Evolutionary conservation across 1,139 yeast genomes (phyloP).

Genomic region (Meyerozyma athensensis): DNA sequence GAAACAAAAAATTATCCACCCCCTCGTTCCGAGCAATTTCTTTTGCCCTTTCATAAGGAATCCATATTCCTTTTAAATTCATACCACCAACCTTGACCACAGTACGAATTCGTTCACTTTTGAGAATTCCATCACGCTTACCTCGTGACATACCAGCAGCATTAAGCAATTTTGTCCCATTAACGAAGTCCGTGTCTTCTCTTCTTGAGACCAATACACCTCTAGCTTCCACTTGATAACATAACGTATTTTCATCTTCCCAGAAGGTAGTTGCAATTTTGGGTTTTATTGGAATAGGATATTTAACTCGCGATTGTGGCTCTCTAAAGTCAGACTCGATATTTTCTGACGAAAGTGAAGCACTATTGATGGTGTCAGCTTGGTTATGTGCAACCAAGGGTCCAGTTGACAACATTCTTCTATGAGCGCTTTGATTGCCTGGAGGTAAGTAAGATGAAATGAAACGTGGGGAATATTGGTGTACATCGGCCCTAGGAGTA

Average conservation of each 20-base stretch:
- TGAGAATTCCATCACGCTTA: slow-evolving; percentile 87
- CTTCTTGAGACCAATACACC: slow-evolving; percentile 89
- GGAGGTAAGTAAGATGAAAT: no score
- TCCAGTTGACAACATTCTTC: no score
- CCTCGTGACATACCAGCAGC: slow-evolving; percentile 97
- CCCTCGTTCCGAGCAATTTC: slow-evolving; percentile 90
- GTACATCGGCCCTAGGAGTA: not conserved
- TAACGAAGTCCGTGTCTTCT: slow-evolving; percentile 90
- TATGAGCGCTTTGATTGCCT: no score
- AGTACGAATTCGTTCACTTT: slow-evolving; percentile 82
- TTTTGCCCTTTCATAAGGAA: slow-evolving; percentile 89
- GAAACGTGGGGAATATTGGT: no score
- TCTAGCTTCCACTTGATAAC: slow-evolving; percentile 93
- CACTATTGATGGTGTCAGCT: not conserved
- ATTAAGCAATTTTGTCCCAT: slow-evolving; percentile 87
- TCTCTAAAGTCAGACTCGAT: not conserved
- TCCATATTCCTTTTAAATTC: slow-evolving; percentile 98
- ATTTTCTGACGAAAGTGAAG: not conserved
- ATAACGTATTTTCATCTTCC: slow-evolving; percentile 93
- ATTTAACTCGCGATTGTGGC: not conserved
- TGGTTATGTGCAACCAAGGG: no score
- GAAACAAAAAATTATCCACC: slow-evolving; percentile 79
- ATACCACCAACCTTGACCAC: slow-evolving; percentile 95
- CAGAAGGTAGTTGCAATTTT: slow-evolving; percentile 92
- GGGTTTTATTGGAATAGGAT: slow-evolving; percentile 46